Base-by-base conservation (phyloP, 257 asterid genomes). In the Fraxinus quadrangulata region DNA sequence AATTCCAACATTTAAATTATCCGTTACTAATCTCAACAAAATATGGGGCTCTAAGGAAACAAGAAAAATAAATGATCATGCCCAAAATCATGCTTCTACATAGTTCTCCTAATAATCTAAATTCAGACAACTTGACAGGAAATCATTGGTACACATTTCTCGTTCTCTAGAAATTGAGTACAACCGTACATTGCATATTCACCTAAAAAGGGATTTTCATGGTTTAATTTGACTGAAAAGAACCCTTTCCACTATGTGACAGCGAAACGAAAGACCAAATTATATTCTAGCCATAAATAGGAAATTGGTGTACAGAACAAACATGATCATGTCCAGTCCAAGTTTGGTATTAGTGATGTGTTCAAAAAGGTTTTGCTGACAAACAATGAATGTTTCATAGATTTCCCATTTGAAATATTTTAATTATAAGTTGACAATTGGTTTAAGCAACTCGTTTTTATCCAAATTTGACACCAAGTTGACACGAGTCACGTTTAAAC, bases 91-190 rank as follows among this genome's bases (percentile, higher is more conserved):
- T 1, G 45, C 9, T 39, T 8, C 45, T 39, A 8, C 45, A 11
- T 39, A 9, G 9, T 39, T 39, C 17, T 42, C 17, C 17, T 0
- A 42, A 12, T 42, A 42, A 17, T 7, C 65, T 54, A 6, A 56
- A 56, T n/a, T 56, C 66, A 6, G 30, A 61, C 16, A 23, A 61
- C 68, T 61, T 61, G 68, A 61, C 68, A 61, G 26, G 33, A 61
- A 24, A 23, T 61, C 68, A 61, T 61, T 61, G 68, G 68, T 61
- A 61, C 68, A 61, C 68, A 61, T 61, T 23, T 24, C 68, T 21
- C 3, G 17, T 61, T 61, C 68, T 61, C 10, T 61, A 6, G 4
- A 24, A 23, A 10, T 24, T 21, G 34, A 8, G 17, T 23, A 61
- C 68, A 61, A 24, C 68, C 68, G 68, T 61, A 61, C 68, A 24